Base-by-base conservation (phyloP, 2,329 filamentous ascomycete species). In the Epichloe bromicola region DNA sequence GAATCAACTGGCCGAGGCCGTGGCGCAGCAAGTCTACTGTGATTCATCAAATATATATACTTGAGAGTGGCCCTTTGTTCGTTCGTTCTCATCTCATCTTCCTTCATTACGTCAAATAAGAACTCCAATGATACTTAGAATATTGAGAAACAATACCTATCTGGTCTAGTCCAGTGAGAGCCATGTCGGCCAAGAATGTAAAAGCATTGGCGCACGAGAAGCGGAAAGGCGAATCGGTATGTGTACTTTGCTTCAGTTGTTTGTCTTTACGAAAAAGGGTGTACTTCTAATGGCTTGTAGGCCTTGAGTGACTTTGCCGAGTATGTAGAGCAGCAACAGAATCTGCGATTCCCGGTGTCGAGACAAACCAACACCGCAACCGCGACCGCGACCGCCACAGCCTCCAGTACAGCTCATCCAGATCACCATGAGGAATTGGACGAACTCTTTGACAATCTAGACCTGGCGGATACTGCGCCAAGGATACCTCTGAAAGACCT, bases 271-370 rank as follows among this genome's bases (percentile, higher is more conserved):
- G 5, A 12, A 30, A 14, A 42, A 38, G 3, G 5, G 3, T 19
- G 10, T 15, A 15, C 33, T 5, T 50, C 50, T 55, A 17, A 58
- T 55, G 33, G 11, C 30, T 30, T 19, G 37, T 38, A 58, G 76
- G 90, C 91, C 12, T 77, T 98, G 51, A 93, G 86, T 72, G 93
- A 97, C 61, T 98, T 98, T 65, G 89, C 90, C 67, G 93, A 98
- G 62, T 97, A 96, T 62, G 93, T 96, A 57, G 89, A 97, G 67
- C 86, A 89, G 65, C 90, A 97, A 66, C 93, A 97, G 67, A 82
- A 83, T 14, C 69, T 83, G 47, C 83, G 86, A 51, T 83, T 80
- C 59, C 78, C 78, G 2, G 64, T 63, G 42, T 62, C 70, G 37
- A 58, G 62, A 36, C 51, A 54, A 19, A 47, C 59, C 15, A 51